phyloP scores from a whole-genome alignment of 352 stramenopile genomes.

The Pythium angustatum region DNA sequence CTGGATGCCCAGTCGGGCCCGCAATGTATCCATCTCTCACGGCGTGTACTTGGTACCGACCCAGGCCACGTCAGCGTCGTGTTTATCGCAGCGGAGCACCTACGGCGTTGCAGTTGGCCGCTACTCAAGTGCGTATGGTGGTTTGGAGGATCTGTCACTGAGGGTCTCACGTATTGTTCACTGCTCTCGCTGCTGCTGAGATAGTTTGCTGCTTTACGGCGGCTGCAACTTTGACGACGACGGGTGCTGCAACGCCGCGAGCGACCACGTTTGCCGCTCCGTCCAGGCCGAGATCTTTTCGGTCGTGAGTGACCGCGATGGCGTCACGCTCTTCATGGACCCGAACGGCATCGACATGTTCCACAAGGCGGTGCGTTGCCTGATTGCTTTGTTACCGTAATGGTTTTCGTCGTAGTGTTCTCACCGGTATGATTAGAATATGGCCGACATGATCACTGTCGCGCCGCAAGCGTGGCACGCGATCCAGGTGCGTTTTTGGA shows the following conservation, averaged over 20 bases:
- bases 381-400: no score
- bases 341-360: slow-evolving; percentile 83
- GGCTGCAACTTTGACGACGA: slow-evolving; percentile 83
- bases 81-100: slow-evolving; percentile 69
- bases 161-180: slow-evolving; percentile 6
- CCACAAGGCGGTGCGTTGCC: slow-evolving; percentile 51
- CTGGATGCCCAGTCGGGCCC: neutral
- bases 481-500: slow-evolving; percentile 54
- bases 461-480: slow-evolving; percentile 77
- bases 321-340: slow-evolving; percentile 84
- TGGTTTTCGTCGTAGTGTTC: neutral
- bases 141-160: no score
- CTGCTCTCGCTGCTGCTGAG: neutral
- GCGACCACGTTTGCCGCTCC: slow-evolving; percentile 68
- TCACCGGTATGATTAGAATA: slow-evolving; percentile 42
- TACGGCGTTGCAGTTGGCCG: slow-evolving; percentile 75
- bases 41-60: neutral
- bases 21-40: slow-evolving; percentile 20
- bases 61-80: slow-evolving; percentile 77
- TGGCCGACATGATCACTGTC: slow-evolving; percentile 64
- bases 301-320: slow-evolving; percentile 74
- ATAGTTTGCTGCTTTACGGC: slow-evolving; percentile 78
- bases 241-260: slow-evolving; percentile 45
- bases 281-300: slow-evolving; percentile 86
- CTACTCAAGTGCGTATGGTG: slow-evolving; percentile 85